phyloP scores from a whole-genome alignment of 1,139 yeast genomes.

The Yamadazyma siamensis region DNA sequence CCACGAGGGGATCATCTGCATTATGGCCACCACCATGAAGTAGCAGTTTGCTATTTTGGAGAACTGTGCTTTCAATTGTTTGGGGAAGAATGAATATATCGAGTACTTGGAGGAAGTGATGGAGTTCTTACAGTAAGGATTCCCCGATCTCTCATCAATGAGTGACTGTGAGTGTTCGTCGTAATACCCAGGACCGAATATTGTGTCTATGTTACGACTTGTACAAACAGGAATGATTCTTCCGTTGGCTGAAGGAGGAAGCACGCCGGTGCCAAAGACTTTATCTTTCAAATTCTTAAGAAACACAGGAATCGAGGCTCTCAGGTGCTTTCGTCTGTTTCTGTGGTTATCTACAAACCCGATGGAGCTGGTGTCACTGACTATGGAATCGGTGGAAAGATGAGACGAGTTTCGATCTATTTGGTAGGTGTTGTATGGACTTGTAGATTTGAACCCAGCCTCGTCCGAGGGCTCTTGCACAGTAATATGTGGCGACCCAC shows the following conservation, averaged over 20 bases:
- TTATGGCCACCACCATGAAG: slow-evolving; percentile 80
- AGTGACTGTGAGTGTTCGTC: slow-evolving; percentile 25
- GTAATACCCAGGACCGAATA: slow-evolving; percentile 28
- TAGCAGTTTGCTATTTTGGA: slow-evolving; percentile 88
- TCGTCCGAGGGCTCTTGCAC: slow-evolving; percentile 7
- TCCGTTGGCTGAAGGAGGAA: slow-evolving; percentile 64
- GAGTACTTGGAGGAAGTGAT: slow-evolving; percentile 90
- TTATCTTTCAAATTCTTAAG: slow-evolving; percentile 22
- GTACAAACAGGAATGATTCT: slow-evolving; percentile 67
- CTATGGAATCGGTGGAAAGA: slow-evolving; percentile 20
- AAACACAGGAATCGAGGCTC: slow-evolving; percentile 9
- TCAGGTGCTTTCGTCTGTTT: slow-evolving; percentile 6
- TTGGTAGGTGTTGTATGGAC: slow-evolving; percentile 16
- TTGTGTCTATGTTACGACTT: slow-evolving; percentile 24
- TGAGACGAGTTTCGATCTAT: slow-evolving; percentile 27
- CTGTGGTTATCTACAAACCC: slow-evolving; percentile 21
- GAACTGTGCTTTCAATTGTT: slow-evolving; percentile 86
- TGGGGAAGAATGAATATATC: slow-evolving; percentile 75
- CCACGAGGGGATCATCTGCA: slow-evolving; percentile 97
- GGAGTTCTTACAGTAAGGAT: slow-evolving; percentile 60
- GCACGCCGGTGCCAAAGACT: slow-evolving; percentile 39
- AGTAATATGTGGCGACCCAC: slow-evolving; percentile 14
- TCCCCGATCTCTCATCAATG: slow-evolving; percentile 66
- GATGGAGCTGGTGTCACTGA: slow-evolving; percentile 18
- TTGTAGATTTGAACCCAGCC: slow-evolving; percentile 2